phyloP scores from a whole-genome alignment of 306 rosid species.

The Dalbergia cochinchinensis region DNA sequence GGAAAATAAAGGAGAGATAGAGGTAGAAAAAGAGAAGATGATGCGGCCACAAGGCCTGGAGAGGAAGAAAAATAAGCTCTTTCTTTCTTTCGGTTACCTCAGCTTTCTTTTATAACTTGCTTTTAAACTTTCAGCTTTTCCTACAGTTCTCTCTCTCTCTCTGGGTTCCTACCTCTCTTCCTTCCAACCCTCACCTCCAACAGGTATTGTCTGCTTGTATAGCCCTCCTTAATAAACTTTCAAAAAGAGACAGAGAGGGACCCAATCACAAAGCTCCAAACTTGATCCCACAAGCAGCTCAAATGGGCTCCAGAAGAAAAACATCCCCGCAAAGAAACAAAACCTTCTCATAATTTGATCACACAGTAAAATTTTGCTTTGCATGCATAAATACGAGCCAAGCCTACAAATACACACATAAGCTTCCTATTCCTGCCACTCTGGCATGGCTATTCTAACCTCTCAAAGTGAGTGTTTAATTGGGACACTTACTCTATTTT shows the following conservation, averaged over 20 bases:
- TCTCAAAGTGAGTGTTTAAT: no score
- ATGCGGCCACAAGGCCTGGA: neutral
- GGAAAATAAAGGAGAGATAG: neutral
- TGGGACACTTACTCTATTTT: no score
- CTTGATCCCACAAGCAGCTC: constrained; percentile 84
- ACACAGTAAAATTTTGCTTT: constrained; percentile 62
- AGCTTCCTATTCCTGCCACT: constrained; percentile 50
- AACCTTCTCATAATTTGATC: constrained; percentile 59
- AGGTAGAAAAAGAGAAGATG: constrained; percentile 39
- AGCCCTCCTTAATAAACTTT: constrained; percentile 68
- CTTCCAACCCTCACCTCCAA: constrained; percentile 67
- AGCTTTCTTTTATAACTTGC: constrained; percentile 77
- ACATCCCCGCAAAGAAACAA: constrained; percentile 89
- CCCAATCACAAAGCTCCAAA: constrained; percentile 77
- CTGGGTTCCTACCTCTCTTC: constrained; percentile 43
- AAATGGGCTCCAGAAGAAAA: constrained; percentile 80
- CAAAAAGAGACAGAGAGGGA: constrained; percentile 55
- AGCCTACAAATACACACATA: constrained; percentile 61
- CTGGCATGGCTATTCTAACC: no score
- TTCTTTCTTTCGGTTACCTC: constrained; percentile 67
- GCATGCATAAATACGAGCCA: constrained; percentile 78
- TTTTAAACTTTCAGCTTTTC: constrained; percentile 67
- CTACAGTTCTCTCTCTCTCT: constrained; percentile 53
- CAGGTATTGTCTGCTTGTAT: constrained; percentile 58
- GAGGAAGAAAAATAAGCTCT: constrained; percentile 27